Evolutionary conservation across 805 yeast genomes (phyloP).

Genomic region (Gaillardinia entomophila): DNA sequence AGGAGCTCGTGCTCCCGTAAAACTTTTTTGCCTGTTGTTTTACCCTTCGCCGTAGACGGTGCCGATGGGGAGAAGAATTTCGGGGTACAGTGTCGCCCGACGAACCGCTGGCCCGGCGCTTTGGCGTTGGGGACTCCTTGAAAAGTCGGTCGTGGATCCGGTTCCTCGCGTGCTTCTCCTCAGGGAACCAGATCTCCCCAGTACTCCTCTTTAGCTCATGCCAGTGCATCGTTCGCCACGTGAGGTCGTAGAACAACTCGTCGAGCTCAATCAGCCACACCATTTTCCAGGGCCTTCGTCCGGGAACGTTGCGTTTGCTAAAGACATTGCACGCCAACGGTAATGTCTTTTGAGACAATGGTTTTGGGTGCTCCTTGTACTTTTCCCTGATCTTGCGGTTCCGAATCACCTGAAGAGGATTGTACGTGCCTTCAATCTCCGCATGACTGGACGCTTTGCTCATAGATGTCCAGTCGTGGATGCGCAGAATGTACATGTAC

Average conservation of each 20-base stretch:
- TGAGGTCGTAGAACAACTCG: constrained; percentile 51
- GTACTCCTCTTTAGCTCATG: constrained; percentile 39
- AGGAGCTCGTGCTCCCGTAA: neutral
- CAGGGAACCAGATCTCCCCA: constrained; percentile 51
- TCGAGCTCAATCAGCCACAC: constrained; percentile 62
- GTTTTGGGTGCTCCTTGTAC: constrained; percentile 42
- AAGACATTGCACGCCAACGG: constrained; percentile 67
- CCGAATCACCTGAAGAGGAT: constrained; percentile 78
- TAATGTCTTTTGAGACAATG: constrained; percentile 38
- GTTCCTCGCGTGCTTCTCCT: constrained; percentile 3
- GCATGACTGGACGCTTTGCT: constrained; percentile 19
- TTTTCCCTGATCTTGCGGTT: constrained; percentile 57
- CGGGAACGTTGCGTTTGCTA: constrained; percentile 26
- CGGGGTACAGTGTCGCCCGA: no score
- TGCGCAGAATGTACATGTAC: constrained; percentile 42
- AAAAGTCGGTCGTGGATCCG: constrained; percentile 31
- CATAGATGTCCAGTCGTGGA: constrained; percentile 19
- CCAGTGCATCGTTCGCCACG: constrained; percentile 57
- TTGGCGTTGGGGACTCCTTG: constrained; percentile 7
- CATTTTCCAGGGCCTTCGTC: constrained; percentile 36
- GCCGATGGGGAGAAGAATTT: neutral
- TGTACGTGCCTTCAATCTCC: constrained; percentile 64
- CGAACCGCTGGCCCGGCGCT: neutral
- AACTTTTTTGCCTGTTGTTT: neutral
- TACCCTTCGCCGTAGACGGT: neutral